Evolutionary conservation across 208 protist species (phyloP), one percentile per base, ranked within the genome.

Genomic region (Sergeia podlipaevii): DNA sequence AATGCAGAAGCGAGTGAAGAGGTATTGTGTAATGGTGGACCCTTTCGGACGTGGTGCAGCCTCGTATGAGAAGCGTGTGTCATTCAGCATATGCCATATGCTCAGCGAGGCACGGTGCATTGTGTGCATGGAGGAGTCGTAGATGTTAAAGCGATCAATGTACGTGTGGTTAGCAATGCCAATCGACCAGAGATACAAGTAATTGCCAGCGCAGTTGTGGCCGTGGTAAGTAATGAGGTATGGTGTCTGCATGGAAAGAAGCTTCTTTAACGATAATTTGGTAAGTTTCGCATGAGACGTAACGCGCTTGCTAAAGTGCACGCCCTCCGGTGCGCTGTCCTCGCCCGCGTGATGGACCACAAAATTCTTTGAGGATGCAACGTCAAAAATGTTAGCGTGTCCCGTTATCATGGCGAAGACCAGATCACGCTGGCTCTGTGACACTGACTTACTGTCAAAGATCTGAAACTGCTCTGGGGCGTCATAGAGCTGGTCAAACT

Each of bases 91-190:
- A 42, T 80, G 63, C 88, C 88, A 95, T 13, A 91, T 73, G 26
- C 58, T 60, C n/a, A 89, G 65, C 3, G 79, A 79, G 2, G 74
- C 85, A 33, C 81, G 82, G 62, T 95, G 88, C 81, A 95, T 92
- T 26, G 78, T 73, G 49, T 81, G 66, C 88, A 95, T 95, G 23
- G 84, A 92, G 24, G 84, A 57, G 30, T 55, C 73, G 59, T 80
- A 91, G 47, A 95, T 95, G 60, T 95, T 95, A 45, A 67, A 59
- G 37, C 64, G 44, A 65, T 95, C 88, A 70, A 95, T 91, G 65
- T 92, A 91, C 10, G 84, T 74, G 63, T 95, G 88, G 64, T 95
- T 95, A 8, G 88, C 88, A 42, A 92, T 90, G 24, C 79, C 84
- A 49, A 92, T 80, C 28, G 79, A 79, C 88, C 88, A 95, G 36